phyloP scores from a whole-genome alignment of 2,329 filamentous ascomycete species.

The Acrocalymma vagum region DNA sequence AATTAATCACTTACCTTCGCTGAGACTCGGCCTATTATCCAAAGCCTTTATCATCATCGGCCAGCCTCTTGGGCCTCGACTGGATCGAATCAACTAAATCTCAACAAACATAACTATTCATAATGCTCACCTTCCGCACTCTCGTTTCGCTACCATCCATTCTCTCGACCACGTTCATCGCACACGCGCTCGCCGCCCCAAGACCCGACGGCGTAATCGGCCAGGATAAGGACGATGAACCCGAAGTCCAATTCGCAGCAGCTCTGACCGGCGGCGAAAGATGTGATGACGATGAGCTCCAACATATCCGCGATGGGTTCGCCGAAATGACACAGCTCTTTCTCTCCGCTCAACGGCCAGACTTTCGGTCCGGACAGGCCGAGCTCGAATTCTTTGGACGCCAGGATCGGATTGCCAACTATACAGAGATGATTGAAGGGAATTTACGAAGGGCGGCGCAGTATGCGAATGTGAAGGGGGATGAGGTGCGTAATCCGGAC shows the following conservation, averaged over 20 bases:
- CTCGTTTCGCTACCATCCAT: conserved; percentile 32
- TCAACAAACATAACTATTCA: conserved; percentile 6
- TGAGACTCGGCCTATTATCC: too few relatives aligned
- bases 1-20: not conserved
- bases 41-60: too few relatives aligned
- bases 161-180: conserved; percentile 25
- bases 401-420: conserved; percentile 30
- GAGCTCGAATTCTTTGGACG: conserved; percentile 40
- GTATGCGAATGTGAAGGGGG: conserved; percentile 35
- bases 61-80: too few relatives aligned
- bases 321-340: conserved; percentile 42
- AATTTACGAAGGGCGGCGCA: conserved; percentile 39
- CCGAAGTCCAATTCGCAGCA: conserved; percentile 25
- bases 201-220: conserved; percentile 31
- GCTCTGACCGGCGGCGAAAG: conserved; percentile 41
- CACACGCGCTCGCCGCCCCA: conserved; percentile 30
- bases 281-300: conserved; percentile 33
- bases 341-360: conserved; percentile 29
- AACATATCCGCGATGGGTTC: conserved; percentile 39
- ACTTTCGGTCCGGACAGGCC: conserved; percentile 30
- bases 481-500: conserved; percentile 32
- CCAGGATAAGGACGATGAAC: conserved; percentile 24
- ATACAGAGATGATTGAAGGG: conserved; percentile 34
- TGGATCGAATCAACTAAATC: too few relatives aligned
- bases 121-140: conserved; percentile 31